These are phyloP conservation scores for Colletotrichum spinosum DNA, from an alignment of 2,329 filamentous ascomycete species.

Conservation along the genomic window DNA sequence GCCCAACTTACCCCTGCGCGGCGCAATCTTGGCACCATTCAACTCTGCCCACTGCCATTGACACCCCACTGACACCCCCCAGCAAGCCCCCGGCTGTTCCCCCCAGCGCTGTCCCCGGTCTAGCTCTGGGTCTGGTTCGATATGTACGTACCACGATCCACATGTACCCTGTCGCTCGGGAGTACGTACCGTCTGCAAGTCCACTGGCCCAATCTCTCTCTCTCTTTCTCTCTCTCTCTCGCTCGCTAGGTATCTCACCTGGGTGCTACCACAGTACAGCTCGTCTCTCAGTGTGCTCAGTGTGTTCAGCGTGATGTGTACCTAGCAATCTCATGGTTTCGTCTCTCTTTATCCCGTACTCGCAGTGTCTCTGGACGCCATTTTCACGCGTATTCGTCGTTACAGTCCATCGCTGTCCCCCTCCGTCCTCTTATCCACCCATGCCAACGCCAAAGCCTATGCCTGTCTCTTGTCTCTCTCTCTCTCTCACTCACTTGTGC, in stretches of 20 bases:
- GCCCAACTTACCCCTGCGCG: slow-evolving; percentile 7
- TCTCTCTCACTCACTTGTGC: slow-evolving; percentile 2
- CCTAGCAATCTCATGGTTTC: too few relatives aligned
- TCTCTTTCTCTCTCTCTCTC: neutral
- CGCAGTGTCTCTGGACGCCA: slow-evolving; percentile 16
- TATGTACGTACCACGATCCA: neutral
- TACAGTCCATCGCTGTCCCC: slow-evolving; percentile 5
- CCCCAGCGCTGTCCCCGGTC: slow-evolving; percentile 22
- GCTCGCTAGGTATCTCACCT: slow-evolving; percentile 8
- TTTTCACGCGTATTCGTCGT: slow-evolving; percentile 3
- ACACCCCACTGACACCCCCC: slow-evolving; percentile 16
- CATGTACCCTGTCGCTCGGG: neutral
- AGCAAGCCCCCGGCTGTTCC: slow-evolving; percentile 1
- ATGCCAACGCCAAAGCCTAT: slow-evolving; percentile 1
- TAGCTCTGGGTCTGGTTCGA: slow-evolving; percentile 6
- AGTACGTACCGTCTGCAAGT: slow-evolving; percentile 6
- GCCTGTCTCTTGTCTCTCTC: neutral
- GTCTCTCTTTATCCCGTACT: slow-evolving; percentile 24
- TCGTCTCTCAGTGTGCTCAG: slow-evolving; percentile 6
- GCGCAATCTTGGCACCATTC: slow-evolving; percentile 33
- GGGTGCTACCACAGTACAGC: slow-evolving; percentile 30
- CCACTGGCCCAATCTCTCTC: neutral
- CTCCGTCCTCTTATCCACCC: slow-evolving; percentile 1
- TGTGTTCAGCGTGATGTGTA: too few relatives aligned
- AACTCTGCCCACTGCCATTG: slow-evolving; percentile 29